Conservation (phyloP, 129 eudicot genomes). For the Escallonia herrerae region DNA sequence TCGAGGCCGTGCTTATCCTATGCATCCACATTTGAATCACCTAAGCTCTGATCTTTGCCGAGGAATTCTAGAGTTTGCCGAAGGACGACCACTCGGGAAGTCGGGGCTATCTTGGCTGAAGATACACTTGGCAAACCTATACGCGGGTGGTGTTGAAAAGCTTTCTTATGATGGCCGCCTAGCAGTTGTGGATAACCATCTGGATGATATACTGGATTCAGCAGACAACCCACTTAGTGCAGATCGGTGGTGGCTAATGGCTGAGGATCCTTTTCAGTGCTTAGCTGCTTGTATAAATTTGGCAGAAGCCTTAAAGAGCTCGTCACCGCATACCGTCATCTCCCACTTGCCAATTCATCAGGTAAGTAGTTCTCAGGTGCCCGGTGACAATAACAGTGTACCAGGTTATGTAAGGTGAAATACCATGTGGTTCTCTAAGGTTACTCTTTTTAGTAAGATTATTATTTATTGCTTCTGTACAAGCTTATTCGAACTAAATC, state of each 20-base stretch:
- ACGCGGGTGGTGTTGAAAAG: slow-evolving; percentile 84
- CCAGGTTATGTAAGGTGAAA: no score
- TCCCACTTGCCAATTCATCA: slow-evolving; percentile 96
- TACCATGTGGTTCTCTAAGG: no score
- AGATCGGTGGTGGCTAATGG: slow-evolving; percentile 89
- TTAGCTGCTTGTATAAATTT: slow-evolving; percentile 88
- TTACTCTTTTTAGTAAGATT: no score
- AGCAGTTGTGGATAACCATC: slow-evolving; percentile 72
- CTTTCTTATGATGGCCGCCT: slow-evolving; percentile 76
- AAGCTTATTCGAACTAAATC: no score
- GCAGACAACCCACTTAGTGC: slow-evolving; percentile 79
- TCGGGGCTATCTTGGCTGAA: slow-evolving; percentile 92
- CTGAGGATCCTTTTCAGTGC: slow-evolving; percentile 97
- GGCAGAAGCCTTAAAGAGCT: slow-evolving; percentile 74
- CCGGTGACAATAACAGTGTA: no score
- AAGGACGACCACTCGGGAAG: slow-evolving; percentile 84
- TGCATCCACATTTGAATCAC: slow-evolving; percentile 97
- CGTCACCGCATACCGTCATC: slow-evolving; percentile 78
- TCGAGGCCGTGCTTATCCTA: slow-evolving; percentile 97
- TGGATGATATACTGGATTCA: slow-evolving; percentile 69
- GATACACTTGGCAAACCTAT: slow-evolving; percentile 85
- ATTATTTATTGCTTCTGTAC: no score
- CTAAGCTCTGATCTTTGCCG: slow-evolving; percentile 90
- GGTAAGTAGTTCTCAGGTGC: slow-evolving; percentile 33
- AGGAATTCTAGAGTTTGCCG: slow-evolving; percentile 90